Percentiles rank a stretch among this genome's conserved stretches.
Conservation (phyloP, 2,329 filamentous ascomycete species). For the Diaporthe sp. region DNA sequence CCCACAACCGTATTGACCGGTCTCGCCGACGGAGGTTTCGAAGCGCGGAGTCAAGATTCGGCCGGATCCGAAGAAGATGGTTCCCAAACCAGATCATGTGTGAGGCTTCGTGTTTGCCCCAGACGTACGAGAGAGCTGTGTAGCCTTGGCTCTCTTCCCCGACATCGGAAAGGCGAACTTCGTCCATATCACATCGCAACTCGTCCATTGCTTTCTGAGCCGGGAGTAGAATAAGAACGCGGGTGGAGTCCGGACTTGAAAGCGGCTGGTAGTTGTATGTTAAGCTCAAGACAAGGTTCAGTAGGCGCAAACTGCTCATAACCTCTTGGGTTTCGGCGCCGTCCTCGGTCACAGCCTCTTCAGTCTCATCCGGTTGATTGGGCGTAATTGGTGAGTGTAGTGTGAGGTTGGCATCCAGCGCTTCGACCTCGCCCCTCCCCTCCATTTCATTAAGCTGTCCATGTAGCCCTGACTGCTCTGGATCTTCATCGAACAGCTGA, state of each 20-base stretch:
- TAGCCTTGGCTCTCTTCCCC: background rate
- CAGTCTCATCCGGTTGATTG: background rate
- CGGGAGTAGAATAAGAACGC: background rate
- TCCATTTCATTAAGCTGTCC: background rate
- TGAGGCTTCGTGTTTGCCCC: background rate
- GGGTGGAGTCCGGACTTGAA: background rate
- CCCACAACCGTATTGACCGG: background rate
- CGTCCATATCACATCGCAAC: background rate
- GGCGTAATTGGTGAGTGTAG: background rate
- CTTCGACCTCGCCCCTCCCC: no score
- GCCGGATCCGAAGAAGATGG: background rate
- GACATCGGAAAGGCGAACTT: background rate
- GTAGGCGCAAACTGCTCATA: background rate
- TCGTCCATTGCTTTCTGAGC: background rate
- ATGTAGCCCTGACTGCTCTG: background rate
- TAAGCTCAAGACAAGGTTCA: background rate
- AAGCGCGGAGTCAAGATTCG: background rate
- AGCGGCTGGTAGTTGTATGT: background rate
- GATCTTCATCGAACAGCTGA: background rate
- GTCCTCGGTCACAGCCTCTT: background rate
- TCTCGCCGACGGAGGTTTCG: constrained; percentile 1
- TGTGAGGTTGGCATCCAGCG: background rate
- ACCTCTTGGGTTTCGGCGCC: background rate
- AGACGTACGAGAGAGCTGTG: background rate
- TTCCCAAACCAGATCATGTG: background rate